Evolutionary conservation across 768 basidiomycete species (phyloP).

Genomic region (Termitomyces sp.): DNA sequence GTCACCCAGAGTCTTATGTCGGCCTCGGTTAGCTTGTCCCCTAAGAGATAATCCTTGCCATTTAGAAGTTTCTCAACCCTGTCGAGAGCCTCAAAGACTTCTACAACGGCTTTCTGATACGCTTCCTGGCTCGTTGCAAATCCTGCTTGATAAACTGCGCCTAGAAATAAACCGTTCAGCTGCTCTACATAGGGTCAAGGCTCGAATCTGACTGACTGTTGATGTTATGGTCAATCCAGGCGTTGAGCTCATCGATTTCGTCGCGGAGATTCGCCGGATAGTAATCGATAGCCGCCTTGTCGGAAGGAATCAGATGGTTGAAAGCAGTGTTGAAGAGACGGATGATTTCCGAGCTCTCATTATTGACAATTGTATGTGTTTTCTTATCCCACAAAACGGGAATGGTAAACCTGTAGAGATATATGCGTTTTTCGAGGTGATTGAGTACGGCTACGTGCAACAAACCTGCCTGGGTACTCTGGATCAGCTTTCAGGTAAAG

Average conservation of each 20-base stretch:
- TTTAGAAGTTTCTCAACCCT: constrained; percentile 70
- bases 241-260: constrained; percentile 82
- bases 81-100: constrained; percentile 77
- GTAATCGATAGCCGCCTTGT: constrained; percentile 61
- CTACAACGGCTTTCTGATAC: constrained; percentile 45
- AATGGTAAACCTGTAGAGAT: constrained; percentile 62
- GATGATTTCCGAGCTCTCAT: constrained; percentile 93
- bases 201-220: constrained; percentile 51
- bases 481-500: constrained; percentile 77
- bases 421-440: not conserved
- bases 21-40: constrained; percentile 77
- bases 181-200: not conserved
- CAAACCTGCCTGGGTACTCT: constrained; percentile 63
- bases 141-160: constrained; percentile 85
- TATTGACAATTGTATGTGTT: constrained; percentile 83
- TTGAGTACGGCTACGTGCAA: not conserved
- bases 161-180: constrained; percentile 27
- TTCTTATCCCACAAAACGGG: constrained; percentile 95
- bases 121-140: constrained; percentile 80
- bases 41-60: constrained; percentile 80
- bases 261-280: constrained; percentile 69
- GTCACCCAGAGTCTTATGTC: constrained; percentile 91
- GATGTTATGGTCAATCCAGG: constrained; percentile 81
- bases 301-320: constrained; percentile 62
- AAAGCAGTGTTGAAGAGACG: constrained; percentile 88